These are phyloP conservation scores for Erigeron canadensis DNA, from an alignment of 129 eudicot genomes.

Conservation along the genomic window DNA sequence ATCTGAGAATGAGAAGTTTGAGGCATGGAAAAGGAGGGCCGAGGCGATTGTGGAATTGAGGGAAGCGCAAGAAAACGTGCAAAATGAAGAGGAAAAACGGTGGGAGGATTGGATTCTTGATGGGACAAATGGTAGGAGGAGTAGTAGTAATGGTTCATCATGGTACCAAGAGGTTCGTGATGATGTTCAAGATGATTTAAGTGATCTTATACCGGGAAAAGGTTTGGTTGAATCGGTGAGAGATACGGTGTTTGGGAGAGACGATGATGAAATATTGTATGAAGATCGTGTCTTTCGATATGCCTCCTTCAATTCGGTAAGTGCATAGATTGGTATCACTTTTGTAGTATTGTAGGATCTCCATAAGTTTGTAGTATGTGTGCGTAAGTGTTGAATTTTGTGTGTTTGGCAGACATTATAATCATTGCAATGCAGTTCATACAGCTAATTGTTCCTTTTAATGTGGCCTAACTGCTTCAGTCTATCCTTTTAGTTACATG, in stretches of 20 bases:
- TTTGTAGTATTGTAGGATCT: not conserved
- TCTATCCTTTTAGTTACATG: not conserved
- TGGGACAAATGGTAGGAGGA: slow-evolving; percentile 38
- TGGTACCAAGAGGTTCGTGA: slow-evolving; percentile 48
- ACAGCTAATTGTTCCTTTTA: too few relatives aligned
- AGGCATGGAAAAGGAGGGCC: slow-evolving; percentile 86
- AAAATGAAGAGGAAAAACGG: slow-evolving; percentile 68
- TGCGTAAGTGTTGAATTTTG: not conserved
- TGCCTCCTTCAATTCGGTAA: slow-evolving; percentile 86
- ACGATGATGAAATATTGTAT: slow-evolving; percentile 81
- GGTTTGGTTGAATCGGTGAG: slow-evolving; percentile 66
- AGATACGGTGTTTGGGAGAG: slow-evolving; percentile 64
- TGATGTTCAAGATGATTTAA: slow-evolving; percentile 44
- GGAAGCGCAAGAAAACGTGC: slow-evolving; percentile 80
- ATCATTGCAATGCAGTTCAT: not conserved
- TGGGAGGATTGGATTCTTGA: slow-evolving; percentile 99
- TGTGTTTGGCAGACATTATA: slow-evolving; percentile 1
- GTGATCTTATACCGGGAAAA: slow-evolving; percentile 56
- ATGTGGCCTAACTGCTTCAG: not conserved
- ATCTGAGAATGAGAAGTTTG: slow-evolving; percentile 74
- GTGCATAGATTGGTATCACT: slow-evolving; percentile 11
- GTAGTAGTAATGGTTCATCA: slow-evolving; percentile 37
- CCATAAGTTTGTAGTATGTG: not conserved
- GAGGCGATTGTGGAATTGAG: slow-evolving; percentile 88
- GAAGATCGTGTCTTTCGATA: slow-evolving; percentile 90